Base-by-base conservation (phyloP, 139 green algal species). In the Chlorokybus atmophyticus region DNA sequence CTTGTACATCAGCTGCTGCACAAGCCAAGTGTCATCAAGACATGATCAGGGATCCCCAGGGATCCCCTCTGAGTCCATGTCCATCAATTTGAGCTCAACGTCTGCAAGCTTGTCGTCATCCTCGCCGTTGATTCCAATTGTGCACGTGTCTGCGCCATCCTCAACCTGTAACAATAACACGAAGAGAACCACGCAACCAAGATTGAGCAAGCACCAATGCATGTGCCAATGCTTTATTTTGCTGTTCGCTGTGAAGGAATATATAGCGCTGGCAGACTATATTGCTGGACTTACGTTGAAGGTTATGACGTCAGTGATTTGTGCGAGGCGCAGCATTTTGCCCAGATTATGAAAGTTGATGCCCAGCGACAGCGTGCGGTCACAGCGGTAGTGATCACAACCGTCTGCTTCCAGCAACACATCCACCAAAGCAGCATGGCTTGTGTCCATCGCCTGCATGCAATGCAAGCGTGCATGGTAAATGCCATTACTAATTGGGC, bases 71-170 rank as follows among this genome's bases (percentile, higher is more conserved):
- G 73, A 87, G 74, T 98, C 91, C 48, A 99, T 99, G 56, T 94
- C 87, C 92, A 99, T 97, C 6, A 98, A 77, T 78, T 96, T 96
- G 3, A 99, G 67, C 62, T 99, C 87, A 69, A 99, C 95, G 64
- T 99, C 90, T 1, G 73, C 83, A 28, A 96, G 81, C 52, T 90
- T 86, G 44, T 95, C 88, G 56, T 86, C 77, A 3, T 68, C 60
- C 73, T 59, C 2, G 35, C 4, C 47, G 10, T 10, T 14, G 29
- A 55, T 8, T 10, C 8, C 29, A 32, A 14, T 8, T 26, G 14
- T n/a, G 30, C n/a, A 59, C 8, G 32, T 56, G 4, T 8, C 3
- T 29, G 3, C n/a, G 26, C 41, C 19, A 19, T 56, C 51, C 23
- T 53, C 28, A 31, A 19, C 3, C 21, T 7, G 5, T 40, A 40